Percentiles rank a stretch among this genome's conserved stretches.
phyloP scores from a whole-genome alignment of 306 rosid genomes.

The Pueraria montana region DNA sequence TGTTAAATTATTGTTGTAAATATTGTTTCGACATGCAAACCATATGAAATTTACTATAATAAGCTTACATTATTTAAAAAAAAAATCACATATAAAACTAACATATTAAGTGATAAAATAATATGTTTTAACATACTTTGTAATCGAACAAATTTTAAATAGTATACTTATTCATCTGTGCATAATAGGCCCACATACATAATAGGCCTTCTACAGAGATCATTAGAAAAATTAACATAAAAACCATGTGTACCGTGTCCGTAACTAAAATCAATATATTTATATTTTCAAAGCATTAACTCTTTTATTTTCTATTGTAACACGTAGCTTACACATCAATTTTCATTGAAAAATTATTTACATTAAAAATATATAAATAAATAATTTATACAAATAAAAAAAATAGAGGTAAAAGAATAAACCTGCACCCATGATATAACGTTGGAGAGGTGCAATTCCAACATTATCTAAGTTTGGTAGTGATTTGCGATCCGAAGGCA shows the following conservation, averaged over 20 bases:
- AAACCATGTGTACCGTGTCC: not conserved
- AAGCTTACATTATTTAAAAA: not conserved
- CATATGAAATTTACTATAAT: too few species aligned
- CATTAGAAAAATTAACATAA: not conserved
- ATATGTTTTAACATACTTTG: too few species aligned
- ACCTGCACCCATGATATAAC: not conserved
- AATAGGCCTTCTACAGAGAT: too few species aligned
- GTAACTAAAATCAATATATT: not conserved
- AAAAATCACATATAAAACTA: too few species aligned
- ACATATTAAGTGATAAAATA: too few species aligned
- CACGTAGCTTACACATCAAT: not conserved
- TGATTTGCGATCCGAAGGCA: slow-evolving; percentile 22
- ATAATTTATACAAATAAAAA: not conserved
- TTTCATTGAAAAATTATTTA: not conserved
- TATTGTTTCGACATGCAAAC: not conserved
- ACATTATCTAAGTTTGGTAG: not conserved
- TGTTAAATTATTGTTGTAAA: too few species aligned
- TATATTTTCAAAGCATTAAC: not conserved
- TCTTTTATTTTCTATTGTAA: not conserved
- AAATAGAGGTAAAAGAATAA: not conserved
- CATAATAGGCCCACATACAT: too few species aligned
- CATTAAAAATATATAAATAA: not conserved
- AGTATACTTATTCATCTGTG: too few species aligned
- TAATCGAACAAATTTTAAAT: too few species aligned
- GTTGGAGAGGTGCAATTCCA: not conserved